Evolutionary conservation across 306 rosid genomes (phyloP).

Genomic region (Begonia fuchsioides): DNA sequence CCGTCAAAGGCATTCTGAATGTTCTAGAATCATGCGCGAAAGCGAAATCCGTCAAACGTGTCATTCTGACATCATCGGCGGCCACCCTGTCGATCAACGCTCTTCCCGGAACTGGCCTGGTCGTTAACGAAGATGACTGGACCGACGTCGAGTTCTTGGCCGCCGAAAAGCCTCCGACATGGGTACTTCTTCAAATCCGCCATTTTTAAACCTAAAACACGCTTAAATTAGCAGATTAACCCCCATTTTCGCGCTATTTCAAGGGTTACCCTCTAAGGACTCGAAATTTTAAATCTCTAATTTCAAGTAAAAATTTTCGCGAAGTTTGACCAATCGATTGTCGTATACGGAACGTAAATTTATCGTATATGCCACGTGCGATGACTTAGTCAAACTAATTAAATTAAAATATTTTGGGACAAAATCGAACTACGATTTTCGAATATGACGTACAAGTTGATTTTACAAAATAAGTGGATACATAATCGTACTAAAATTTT

Average conservation of each 20-base stretch:
- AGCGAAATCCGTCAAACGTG: constrained; percentile 53
- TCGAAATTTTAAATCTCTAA: too few species aligned
- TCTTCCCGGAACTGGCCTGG: constrained; percentile 33
- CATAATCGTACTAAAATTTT: too few species aligned
- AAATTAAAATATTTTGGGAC: too few species aligned
- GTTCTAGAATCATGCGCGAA: constrained; percentile 52
- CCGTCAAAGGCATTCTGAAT: constrained; percentile 47
- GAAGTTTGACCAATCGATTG: too few species aligned
- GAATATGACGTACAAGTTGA: too few species aligned
- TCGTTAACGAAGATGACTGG: constrained; percentile 52
- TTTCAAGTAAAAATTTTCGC: too few species aligned
- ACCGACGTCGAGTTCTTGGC: constrained; percentile 48
- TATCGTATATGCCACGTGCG: too few species aligned
- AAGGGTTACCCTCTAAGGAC: constrained; percentile 86
- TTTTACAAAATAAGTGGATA: too few species aligned
- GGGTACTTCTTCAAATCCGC: constrained; percentile 30
- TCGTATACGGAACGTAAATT: too few species aligned
- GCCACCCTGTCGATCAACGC: constrained; percentile 52
- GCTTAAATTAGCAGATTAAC: too few species aligned
- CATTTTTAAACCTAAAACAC: background rate
- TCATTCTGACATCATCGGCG: constrained; percentile 70
- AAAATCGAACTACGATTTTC: too few species aligned
- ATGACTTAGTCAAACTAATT: too few species aligned
- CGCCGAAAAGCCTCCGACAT: constrained; percentile 52
- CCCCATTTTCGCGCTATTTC: background rate